Evolutionary conservation across 1,139 yeast species (phyloP), one percentile per base, ranked within the genome.

Genomic region (Nakaseomyces nivariensis): DNA sequence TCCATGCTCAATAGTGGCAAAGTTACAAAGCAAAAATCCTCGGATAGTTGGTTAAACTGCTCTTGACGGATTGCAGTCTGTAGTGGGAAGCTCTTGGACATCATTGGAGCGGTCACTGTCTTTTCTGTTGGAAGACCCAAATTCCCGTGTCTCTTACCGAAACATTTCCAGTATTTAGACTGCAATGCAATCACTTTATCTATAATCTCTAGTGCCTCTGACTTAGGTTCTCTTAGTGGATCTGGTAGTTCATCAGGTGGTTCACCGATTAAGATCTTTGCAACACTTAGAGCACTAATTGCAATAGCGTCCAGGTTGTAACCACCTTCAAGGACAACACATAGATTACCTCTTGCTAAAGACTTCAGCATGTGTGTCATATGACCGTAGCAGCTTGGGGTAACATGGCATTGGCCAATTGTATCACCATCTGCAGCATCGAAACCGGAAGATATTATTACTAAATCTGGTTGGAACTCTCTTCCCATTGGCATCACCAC

Each of bases 381-480:
- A 56, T 88, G 90, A 6, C 96, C 97, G 65, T 92, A 94, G 17
- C 97, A 96, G 43, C 89, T 85, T 1, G 98, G 98, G 0, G 96
- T 78, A 4, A 94, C 95, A 66, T 87, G 95, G 66, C 97, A 92
- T 40, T 94, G 96, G n/a, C 98, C 99, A 57, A 94, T 87, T 51
- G 88, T 83, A 68, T 94, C 99, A 49, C 97, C 98, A 59, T 87
- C 96, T 0, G 99, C 99, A 26, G 98, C 98, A 70, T 92, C 99
- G 62, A 92, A 92, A 0, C 99, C 99, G 0, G 97, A 83, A 42
- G 96, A 87, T 34, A 94, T 83, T 38, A 94, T 87, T 5, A 89
- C 89, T 57, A 94, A 73, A 68, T 94, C 98, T 0, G 99, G 97
- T 60, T 84, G 83, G 60, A 84, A 94, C 63, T 94, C 98, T 51